Conservation (phyloP, 352 stramenopile species). For the Globisporangium polare region DNA sequence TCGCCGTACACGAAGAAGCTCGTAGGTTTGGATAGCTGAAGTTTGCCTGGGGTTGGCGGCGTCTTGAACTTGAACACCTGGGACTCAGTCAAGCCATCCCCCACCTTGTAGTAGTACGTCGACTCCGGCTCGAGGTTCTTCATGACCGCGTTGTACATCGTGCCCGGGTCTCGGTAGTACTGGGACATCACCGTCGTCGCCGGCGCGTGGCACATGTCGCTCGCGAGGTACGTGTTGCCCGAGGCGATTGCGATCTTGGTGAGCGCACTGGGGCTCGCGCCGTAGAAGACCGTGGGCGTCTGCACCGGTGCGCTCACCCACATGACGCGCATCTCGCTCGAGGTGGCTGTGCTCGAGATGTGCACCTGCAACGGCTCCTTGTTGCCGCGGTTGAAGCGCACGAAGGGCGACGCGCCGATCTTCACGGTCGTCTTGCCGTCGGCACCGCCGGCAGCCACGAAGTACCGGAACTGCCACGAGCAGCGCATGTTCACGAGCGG, state of each 20-base stretch:
- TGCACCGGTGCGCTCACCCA: constrained; percentile 46
- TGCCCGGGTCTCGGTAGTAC: constrained; percentile 21
- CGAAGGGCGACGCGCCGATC: constrained; percentile 19
- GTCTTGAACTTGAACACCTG: constrained; percentile 18
- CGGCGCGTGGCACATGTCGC: constrained; percentile 27
- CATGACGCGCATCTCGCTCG: constrained; percentile 45
- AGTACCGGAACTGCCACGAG: constrained; percentile 23
- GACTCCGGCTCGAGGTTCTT: constrained; percentile 7
- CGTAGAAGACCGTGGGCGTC: constrained; percentile 34
- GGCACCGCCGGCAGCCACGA: constrained; percentile 19
- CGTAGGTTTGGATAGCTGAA: constrained; percentile 10
- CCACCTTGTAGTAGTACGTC: constrained; percentile 26
- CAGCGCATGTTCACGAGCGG: constrained; percentile 28
- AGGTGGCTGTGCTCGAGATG: neutral
- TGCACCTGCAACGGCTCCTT: constrained; percentile 26
- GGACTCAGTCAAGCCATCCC: constrained; percentile 3
- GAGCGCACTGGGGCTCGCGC: constrained; percentile 9
- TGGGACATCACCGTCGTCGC: constrained; percentile 16
- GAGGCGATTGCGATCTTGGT: constrained; percentile 2
- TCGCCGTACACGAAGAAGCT: constrained; percentile 72
- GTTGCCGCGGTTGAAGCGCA: constrained; percentile 10
- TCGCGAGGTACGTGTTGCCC: constrained; percentile 11
- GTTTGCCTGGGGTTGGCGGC: constrained; percentile 14
- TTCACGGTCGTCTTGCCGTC: constrained; percentile 20
- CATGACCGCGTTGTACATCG: constrained; percentile 21